These are phyloP conservation scores for Chlamydomonas sphaeroides DNA, from an alignment of 139 green algal species.

Conservation along the genomic window DNA sequence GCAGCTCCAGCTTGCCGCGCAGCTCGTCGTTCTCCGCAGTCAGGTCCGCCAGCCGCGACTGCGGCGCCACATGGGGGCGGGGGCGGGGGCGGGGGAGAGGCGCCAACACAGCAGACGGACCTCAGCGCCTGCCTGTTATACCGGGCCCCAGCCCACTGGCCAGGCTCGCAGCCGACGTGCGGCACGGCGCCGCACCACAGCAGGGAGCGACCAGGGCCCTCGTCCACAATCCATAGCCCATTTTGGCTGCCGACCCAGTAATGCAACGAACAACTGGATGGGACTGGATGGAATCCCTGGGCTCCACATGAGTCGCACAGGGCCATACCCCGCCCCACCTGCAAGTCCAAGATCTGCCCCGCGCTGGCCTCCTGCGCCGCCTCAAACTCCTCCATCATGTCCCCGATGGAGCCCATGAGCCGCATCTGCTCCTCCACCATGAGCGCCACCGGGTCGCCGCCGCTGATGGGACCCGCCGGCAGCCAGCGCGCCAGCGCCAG, in stretches of 20 bases:
- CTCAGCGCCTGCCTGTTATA: too few species aligned
- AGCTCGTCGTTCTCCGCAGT: conserved; percentile 18
- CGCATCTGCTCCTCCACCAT: conserved; percentile 58
- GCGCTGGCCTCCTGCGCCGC: neutral
- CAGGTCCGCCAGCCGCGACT: neutral
- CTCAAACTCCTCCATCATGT: conserved; percentile 45
- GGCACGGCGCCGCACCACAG: too few species aligned
- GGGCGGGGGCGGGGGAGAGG: too few species aligned
- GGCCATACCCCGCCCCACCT: conserved; percentile 39
- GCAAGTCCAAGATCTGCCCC: neutral
- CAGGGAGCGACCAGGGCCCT: too few species aligned
- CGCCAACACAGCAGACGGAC: too few species aligned
- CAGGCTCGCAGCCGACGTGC: too few species aligned
- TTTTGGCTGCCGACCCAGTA: too few species aligned
- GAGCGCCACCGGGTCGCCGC: conserved; percentile 32
- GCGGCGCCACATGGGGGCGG: neutral
- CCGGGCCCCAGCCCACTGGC: too few species aligned
- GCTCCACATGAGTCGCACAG: too few species aligned
- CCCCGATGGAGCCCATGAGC: conserved; percentile 40
- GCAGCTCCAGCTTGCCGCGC: conserved; percentile 32
- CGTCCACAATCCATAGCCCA: too few species aligned
- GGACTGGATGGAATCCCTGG: too few species aligned
- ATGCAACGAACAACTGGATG: too few species aligned
- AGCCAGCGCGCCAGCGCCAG: conserved; percentile 45
- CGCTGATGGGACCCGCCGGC: conserved; percentile 39